These are phyloP conservation scores for Kodamaea sp. DNA, from an alignment of 1,139 yeast species.

Conservation along the genomic window DNA sequence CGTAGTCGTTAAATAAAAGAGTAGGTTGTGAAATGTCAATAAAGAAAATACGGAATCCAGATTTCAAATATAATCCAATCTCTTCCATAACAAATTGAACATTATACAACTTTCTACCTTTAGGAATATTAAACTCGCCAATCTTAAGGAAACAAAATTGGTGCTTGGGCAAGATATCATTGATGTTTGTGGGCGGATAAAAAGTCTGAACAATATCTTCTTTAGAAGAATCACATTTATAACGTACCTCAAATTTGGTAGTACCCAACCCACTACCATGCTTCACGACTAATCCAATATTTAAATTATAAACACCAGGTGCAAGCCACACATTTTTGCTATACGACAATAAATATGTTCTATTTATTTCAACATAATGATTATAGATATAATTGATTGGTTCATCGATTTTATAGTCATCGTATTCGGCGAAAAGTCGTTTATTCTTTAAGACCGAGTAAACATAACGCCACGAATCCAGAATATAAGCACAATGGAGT, in stretches of 20 bases:
- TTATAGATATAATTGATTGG: conserved; percentile 45
- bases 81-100: conserved; percentile 57
- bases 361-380: conserved; percentile 44
- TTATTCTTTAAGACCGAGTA: conserved; percentile 49
- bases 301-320: conserved; percentile 50
- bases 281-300: conserved; percentile 51
- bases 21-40: conserved; percentile 52
- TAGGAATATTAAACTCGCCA: conserved; percentile 44
- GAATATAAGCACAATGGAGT: conserved; percentile 24
- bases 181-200: conserved; percentile 56
- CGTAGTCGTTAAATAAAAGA: conserved; percentile 41
- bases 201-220: conserved; percentile 32
- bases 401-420: conserved; percentile 50
- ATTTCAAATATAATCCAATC: conserved; percentile 51
- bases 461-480: conserved; percentile 55
- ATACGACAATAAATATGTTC: conserved; percentile 49
- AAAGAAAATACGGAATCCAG: conserved; percentile 56
- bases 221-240: conserved; percentile 19
- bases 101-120: conserved; percentile 19
- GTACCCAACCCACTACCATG: conserved; percentile 58
- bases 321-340: conserved; percentile 46
- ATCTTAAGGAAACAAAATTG: conserved; percentile 50
- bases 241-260: conserved; percentile 48
- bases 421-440: conserved; percentile 50
- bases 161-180: conserved; percentile 53